These are phyloP conservation scores for Stevia rebaudiana DNA, from an alignment of 140 eudicot species.

Conservation along the genomic window DNA sequence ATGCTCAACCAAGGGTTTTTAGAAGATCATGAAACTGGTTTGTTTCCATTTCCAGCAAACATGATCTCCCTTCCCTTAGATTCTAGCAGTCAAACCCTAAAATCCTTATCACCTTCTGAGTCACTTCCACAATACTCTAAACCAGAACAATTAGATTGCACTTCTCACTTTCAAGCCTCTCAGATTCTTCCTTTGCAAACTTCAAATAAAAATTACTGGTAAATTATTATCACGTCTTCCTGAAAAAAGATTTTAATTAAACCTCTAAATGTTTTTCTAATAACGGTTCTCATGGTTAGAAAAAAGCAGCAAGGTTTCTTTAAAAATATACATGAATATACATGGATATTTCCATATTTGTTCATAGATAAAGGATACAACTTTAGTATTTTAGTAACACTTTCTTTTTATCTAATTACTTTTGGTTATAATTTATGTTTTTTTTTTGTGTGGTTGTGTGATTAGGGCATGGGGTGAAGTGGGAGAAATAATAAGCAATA, in stretches of 20 bases:
- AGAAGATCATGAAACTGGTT: slow-evolving; percentile 50
- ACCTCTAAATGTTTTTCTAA: too few species aligned
- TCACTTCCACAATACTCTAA: slow-evolving; percentile 24
- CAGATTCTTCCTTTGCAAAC: slow-evolving; percentile 43
- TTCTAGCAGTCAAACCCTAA: slow-evolving; percentile 34
- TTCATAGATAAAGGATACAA: too few species aligned
- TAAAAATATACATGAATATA: too few species aligned
- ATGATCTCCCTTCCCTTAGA: slow-evolving; percentile 34
- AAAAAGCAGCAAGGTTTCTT: too few species aligned
- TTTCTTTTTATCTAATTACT: neutral
- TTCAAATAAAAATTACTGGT: slow-evolving; percentile 53
- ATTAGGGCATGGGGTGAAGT: slow-evolving; percentile 61
- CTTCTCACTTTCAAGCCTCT: slow-evolving; percentile 29
- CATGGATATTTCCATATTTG: too few species aligned
- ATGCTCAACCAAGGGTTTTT: slow-evolving; percentile 64
- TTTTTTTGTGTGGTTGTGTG: neutral
- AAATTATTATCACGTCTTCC: slow-evolving; percentile 18
- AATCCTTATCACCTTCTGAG: slow-evolving; percentile 26
- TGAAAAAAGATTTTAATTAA: too few species aligned
- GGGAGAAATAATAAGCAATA: slow-evolving; percentile 35
- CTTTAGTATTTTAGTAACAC: neutral
- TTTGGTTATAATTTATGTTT: slow-evolving; percentile 7
- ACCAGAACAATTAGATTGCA: slow-evolving; percentile 31
- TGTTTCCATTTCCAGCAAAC: slow-evolving; percentile 35
- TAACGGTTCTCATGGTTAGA: too few species aligned